Evolutionary conservation across 148 eudicot species (phyloP), one percentile per base, ranked within the genome.

Genomic region (Arctostaphylos glauca): DNA sequence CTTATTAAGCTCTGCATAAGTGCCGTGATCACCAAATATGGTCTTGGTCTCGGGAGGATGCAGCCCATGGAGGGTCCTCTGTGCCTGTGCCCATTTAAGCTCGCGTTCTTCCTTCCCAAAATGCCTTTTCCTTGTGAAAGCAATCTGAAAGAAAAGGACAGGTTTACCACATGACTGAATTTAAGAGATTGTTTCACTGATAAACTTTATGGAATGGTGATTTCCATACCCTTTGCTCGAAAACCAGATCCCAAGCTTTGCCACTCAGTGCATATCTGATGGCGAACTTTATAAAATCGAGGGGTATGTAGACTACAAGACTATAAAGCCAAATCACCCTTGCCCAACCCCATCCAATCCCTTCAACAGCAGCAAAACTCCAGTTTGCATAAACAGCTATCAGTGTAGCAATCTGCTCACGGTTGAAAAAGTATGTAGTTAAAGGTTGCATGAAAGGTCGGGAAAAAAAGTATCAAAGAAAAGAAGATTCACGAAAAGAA

Each of bases 81-180:
- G 95, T 67, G 91, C 95, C 50, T 73, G 88, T 68, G 92, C 95
- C 95, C 93, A 92, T 86, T 89, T 92, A 23, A 91, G 92, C 83
- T 92, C 92, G 3, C 93, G 89, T 83, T 92, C 95, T 66, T 86
- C 95, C 84, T 87, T 92, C 21, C 95, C 95, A 49, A 88, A 92
- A 84, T 92, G 89, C 55, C 87, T 92, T 89, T 90, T 92, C 82
- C 90, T 87, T 9, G 95, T 90, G 85, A 92, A 92, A 59, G 95
- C 92, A 83, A 87, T 92, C 93, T 92, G 80, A 76, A 83, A 55
- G 19, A 13, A 3, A 58, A 19, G 52, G 38, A 74, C 21, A 53
- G 70, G 58, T 58, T 43, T 56, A 56, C 43, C 9, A 5, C 6
- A 9, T 58, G 8, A 44, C 49, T 23, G 5, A 56, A 75, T 52